phyloP scores from a whole-genome alignment of 176 grass and related monocot genomes.

The Thinopyrum elongatum region DNA sequence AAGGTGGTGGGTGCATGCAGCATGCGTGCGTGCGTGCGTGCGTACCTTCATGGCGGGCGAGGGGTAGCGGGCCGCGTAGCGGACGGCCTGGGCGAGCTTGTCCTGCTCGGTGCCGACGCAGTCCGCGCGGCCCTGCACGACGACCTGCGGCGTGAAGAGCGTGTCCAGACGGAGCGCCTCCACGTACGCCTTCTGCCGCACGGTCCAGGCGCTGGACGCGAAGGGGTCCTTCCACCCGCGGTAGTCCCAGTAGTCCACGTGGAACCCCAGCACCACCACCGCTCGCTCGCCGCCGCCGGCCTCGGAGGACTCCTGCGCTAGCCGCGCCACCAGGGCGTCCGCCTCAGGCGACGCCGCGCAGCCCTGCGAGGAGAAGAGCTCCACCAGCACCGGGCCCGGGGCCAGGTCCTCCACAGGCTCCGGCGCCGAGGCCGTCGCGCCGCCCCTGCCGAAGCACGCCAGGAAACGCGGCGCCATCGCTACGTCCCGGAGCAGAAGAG shows the following conservation, averaged over 20 bases:
- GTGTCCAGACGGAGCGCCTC: constrained; percentile 89
- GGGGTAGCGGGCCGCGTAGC: constrained; percentile 54
- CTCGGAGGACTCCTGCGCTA: constrained; percentile 40
- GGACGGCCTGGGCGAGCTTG: constrained; percentile 46
- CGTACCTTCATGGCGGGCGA: constrained; percentile 80
- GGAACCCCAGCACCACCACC: constrained; percentile 77
- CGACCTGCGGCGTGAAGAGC: constrained; percentile 86
- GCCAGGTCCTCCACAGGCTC: neutral
- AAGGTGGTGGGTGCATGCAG: no score
- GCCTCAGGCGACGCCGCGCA: constrained; percentile 74
- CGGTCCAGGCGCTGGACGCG: constrained; percentile 80
- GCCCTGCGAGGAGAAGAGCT: constrained; percentile 92
- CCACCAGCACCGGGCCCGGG: constrained; percentile 70
- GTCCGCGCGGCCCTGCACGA: constrained; percentile 71
- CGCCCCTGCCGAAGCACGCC: constrained; percentile 60
- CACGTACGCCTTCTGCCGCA: constrained; percentile 93
- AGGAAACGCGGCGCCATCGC: constrained; percentile 70
- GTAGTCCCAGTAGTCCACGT: constrained; percentile 98
- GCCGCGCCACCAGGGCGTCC: constrained; percentile 58
- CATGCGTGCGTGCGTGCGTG: no score
- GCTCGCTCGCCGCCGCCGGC: neutral
- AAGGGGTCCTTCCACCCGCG: constrained; percentile 89
- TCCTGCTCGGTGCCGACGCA: constrained; percentile 83
- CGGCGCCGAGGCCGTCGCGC: constrained; percentile 33
- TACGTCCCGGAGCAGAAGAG: neutral